These are phyloP conservation scores for Ceratocystis colombiana DNA, from an alignment of 2,329 filamentous ascomycete genomes.

Conservation along the genomic window DNA sequence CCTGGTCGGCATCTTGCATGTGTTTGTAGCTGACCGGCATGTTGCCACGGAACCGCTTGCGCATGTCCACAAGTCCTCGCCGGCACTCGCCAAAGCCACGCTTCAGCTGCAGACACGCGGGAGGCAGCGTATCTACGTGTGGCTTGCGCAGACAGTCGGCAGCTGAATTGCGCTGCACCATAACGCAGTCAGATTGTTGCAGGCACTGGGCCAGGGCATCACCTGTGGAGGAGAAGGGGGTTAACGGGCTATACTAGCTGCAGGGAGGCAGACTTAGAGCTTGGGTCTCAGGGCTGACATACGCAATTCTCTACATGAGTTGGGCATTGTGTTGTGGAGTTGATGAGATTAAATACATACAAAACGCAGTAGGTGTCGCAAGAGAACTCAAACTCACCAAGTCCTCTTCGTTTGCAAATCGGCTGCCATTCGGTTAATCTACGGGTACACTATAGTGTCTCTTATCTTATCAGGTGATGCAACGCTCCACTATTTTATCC, in stretches of 20 bases:
- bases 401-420: too few relatives aligned
- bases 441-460: background rate
- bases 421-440: background rate
- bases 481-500: background rate
- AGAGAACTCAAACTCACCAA: too few relatives aligned
- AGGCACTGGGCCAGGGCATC: constrained; percentile 88
- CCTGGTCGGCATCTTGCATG: constrained; percentile 51
- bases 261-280: constrained; percentile 15
- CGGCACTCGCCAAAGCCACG: constrained; percentile 93
- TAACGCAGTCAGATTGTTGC: constrained; percentile 91
- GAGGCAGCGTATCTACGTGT: constrained; percentile 69
- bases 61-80: constrained; percentile 94
- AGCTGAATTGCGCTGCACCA: constrained; percentile 78
- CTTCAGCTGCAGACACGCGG: constrained; percentile 82
- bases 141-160: constrained; percentile 80
- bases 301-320: constrained; percentile 96
- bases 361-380: too few relatives aligned
- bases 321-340: constrained; percentile 56
- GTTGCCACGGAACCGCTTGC: constrained; percentile 94
- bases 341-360: too few relatives aligned
- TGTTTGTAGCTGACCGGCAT: constrained; percentile 62
- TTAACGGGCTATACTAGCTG: too few relatives aligned
- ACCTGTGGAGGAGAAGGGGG: constrained; percentile 43
- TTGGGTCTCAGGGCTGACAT: constrained; percentile 34
- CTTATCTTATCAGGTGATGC: background rate